These are phyloP conservation scores for Pulveroboletus sp. DNA, from an alignment of 768 basidiomycete genomes.

Conservation along the genomic window DNA sequence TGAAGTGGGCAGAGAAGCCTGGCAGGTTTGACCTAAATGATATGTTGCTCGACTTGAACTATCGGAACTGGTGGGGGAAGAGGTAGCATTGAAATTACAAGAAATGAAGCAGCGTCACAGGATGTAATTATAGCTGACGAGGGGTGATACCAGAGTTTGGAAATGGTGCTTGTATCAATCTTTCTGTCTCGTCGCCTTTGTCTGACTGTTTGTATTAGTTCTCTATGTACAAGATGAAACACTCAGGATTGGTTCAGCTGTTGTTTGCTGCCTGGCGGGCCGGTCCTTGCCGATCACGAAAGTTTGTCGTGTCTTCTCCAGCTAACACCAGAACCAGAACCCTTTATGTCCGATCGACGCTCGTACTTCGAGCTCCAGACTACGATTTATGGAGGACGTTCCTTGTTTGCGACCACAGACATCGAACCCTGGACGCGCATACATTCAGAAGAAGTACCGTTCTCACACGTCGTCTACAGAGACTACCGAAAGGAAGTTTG, in stretches of 20 bases:
- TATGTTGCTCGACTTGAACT: constrained; percentile 17
- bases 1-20: constrained; percentile 14
- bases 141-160: background rate
- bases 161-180: background rate
- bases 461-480: constrained; percentile 53
- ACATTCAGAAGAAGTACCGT: constrained; percentile 44
- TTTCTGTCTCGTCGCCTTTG: background rate
- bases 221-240: too few species aligned
- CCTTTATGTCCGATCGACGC: background rate
- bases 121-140: constrained; percentile 3
- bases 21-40: constrained; percentile 22
- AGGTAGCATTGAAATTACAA: background rate
- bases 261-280: background rate
- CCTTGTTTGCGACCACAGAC: constrained; percentile 42
- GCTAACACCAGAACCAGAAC: background rate
- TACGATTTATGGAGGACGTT: constrained; percentile 49
- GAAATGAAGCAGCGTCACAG: background rate
- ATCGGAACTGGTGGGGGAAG: constrained; percentile 10
- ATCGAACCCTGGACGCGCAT: constrained; percentile 43
- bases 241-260: too few species aligned
- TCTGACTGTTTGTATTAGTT: too few species aligned
- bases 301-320: constrained; percentile 6
- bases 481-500: constrained; percentile 66
- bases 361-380: constrained; percentile 21
- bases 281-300: background rate